A percentile compares a stretch with the other conserved stretches of the same genome.
Conservation (phyloP, 306 rosid genomes). For the Albizia julibrissin region DNA sequence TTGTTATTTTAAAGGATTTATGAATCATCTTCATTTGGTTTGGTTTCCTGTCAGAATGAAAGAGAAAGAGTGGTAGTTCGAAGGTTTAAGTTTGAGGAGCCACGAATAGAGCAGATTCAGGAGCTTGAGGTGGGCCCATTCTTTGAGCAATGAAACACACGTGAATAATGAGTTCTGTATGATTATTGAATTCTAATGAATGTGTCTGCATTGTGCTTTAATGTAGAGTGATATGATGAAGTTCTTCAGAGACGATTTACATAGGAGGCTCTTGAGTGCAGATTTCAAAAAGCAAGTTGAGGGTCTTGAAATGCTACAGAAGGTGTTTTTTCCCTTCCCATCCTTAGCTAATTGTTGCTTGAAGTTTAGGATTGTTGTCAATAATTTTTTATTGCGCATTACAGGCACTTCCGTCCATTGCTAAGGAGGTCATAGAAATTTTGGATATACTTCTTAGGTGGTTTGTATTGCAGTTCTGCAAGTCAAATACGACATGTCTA, state of each 20-base stretch:
- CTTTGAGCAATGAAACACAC: slow-evolving; percentile 15
- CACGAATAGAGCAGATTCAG: slow-evolving; percentile 92
- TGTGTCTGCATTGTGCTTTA: slow-evolving; percentile 23
- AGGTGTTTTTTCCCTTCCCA: slow-evolving; percentile 50
- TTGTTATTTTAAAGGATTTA: neutral
- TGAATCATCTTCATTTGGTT: slow-evolving; percentile 21
- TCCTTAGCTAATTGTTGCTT: slow-evolving; percentile 12
- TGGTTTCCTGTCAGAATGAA: slow-evolving; percentile 69
- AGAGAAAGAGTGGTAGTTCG: slow-evolving; percentile 89
- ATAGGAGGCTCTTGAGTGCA: slow-evolving; percentile 84
- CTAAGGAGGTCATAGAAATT: slow-evolving; percentile 87
- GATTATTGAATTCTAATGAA: slow-evolving; percentile 26
- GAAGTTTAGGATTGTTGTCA: slow-evolving; percentile 5
- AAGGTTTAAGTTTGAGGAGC: slow-evolving; percentile 94
- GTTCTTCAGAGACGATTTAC: slow-evolving; percentile 96
- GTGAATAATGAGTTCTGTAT: slow-evolving; percentile 22
- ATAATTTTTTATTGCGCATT: slow-evolving; percentile 20
- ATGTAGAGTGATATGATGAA: slow-evolving; percentile 90
- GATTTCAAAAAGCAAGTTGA: slow-evolving; percentile 99
- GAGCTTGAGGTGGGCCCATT: slow-evolving; percentile 79
- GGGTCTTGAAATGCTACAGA: slow-evolving; percentile 93
- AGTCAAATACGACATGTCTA: slow-evolving; percentile 95
- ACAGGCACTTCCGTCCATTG: slow-evolving; percentile 86
- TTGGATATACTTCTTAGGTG: slow-evolving; percentile 91
- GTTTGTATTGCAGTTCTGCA: slow-evolving; percentile 96